These are phyloP conservation scores for Mrakiaceae sp. DNA, from an alignment of 1,284 basidiomycete species.

Conservation along the genomic window DNA sequence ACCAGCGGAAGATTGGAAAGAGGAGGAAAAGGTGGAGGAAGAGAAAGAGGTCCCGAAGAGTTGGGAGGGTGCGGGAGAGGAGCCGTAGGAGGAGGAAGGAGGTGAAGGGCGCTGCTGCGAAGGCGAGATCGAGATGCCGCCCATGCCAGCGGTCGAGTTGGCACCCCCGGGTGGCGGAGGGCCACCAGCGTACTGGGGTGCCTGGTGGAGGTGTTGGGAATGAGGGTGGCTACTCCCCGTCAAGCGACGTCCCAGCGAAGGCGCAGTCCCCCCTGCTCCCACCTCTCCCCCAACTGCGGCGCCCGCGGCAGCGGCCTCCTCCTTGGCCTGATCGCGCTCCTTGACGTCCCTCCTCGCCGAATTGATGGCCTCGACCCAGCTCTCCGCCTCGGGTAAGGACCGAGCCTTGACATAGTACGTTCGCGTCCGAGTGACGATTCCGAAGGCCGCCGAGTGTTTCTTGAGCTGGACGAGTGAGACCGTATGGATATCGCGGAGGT, in stretches of 20 bases:
- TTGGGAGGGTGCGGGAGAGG: conserved; percentile 1
- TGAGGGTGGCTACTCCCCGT: background rate
- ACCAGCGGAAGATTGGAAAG: background rate
- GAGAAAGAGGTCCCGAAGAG: background rate
- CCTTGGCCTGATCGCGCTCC: conserved; percentile 27
- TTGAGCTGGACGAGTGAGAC: conserved; percentile 81
- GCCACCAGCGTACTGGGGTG: too few species aligned
- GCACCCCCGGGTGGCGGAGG: too few species aligned
- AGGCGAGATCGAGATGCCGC: too few species aligned
- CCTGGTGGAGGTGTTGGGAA: background rate
- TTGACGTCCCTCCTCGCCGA: conserved; percentile 56
- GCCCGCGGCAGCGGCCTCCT: background rate
- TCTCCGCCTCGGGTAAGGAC: conserved; percentile 56
- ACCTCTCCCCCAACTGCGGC: background rate
- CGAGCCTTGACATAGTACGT: conserved; percentile 90
- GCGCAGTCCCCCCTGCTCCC: background rate
- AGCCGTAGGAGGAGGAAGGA: background rate
- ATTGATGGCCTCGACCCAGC: conserved; percentile 78
- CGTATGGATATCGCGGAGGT: conserved; percentile 79
- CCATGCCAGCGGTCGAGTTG: too few species aligned
- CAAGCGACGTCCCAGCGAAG: background rate
- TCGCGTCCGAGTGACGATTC: conserved; percentile 77
- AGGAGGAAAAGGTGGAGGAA: background rate
- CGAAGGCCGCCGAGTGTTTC: conserved; percentile 79
- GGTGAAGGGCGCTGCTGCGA: too few species aligned